Evolutionary conservation across 805 yeast genomes (phyloP).

Genomic region (Nakazawaea wickerhamii): DNA sequence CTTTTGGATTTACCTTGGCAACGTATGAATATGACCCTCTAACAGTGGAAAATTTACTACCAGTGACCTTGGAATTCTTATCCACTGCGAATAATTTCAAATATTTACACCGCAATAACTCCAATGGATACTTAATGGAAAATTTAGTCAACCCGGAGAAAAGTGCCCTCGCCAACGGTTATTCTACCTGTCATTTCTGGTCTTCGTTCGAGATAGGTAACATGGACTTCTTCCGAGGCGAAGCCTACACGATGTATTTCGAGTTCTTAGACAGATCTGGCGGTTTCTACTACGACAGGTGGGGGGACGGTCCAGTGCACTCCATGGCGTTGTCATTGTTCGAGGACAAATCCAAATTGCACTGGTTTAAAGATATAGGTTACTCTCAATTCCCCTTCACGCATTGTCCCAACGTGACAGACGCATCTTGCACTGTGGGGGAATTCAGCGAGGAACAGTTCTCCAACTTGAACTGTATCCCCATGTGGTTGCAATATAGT

Average conservation of each 20-base stretch:
- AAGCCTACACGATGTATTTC: conserved; percentile 63
- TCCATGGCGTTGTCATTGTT: conserved; percentile 44
- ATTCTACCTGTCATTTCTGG: conserved; percentile 88
- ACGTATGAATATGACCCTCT: conserved; percentile 56
- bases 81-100: conserved; percentile 43
- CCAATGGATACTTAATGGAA: conserved; percentile 70
- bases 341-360: conserved; percentile 39
- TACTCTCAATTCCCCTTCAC: conserved; percentile 44
- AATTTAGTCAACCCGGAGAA: conserved; percentile 53
- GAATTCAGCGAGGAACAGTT: conserved; percentile 8
- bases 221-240: conserved; percentile 66
- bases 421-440: neutral
- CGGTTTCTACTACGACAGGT: conserved; percentile 75
- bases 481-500: conserved; percentile 8
- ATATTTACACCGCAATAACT: conserved; percentile 52
- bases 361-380: conserved; percentile 52
- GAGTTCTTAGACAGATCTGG: conserved; percentile 64
- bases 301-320: conserved; percentile 57
- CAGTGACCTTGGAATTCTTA: conserved; percentile 59
- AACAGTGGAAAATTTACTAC: conserved; percentile 78
- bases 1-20: conserved; percentile 73
- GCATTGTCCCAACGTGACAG: conserved; percentile 36
- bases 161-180: conserved; percentile 39
- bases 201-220: conserved; percentile 78
- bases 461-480: conserved; percentile 8